Base-by-base conservation (phyloP, 2,329 filamentous ascomycete genomes). In the Ilyonectria mors-panacis region DNA sequence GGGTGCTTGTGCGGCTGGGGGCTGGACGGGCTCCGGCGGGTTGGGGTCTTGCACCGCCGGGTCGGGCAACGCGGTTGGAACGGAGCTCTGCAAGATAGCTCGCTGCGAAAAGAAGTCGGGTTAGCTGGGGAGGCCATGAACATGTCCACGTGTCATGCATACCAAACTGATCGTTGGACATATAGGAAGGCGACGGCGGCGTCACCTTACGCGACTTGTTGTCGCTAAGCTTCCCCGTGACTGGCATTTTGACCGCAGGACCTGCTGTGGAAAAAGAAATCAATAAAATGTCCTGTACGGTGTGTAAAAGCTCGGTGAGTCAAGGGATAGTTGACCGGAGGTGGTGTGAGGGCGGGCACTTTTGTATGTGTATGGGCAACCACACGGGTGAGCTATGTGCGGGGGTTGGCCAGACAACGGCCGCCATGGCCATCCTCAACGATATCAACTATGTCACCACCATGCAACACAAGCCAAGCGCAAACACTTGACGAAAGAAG, bases 1-100 rank as follows among this genome's bases (percentile, higher is more conserved):
- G 67, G 55, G 70, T 65, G 66, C 72, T 78, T 61, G 70, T 66
- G 53, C 76, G 78, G 73, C 68, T 79, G 74, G 76, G 81, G 74
- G 71, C 74, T 73, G 71, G 74, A 59, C 78, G 78, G 72, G 63
- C 81, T 71, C 66, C 75, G 39, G 81, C 76, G 23, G 87, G 87
- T 61, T 86, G 87, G 66, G 92, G 92, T 70, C 93, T 86, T 56
- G 92, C 91, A 68, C 93, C 92, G 63, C 89, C 91, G 9, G 93
- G 93, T 63, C 93, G 87, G 39, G 87, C 85, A 63, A 89, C 84
- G 58, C 91, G 89, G 79, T 88, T 92, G 72, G 87, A 89, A 72
- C 93, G 91, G 39, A 95, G 87, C 72, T 91, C 89, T 73, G 91
- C 85, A 39, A 94, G 87, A 79, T 94, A 95, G 67, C 85, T 85